phyloP scores from a whole-genome alignment of 306 rosid genomes.

The Quercus berberidifolia region DNA sequence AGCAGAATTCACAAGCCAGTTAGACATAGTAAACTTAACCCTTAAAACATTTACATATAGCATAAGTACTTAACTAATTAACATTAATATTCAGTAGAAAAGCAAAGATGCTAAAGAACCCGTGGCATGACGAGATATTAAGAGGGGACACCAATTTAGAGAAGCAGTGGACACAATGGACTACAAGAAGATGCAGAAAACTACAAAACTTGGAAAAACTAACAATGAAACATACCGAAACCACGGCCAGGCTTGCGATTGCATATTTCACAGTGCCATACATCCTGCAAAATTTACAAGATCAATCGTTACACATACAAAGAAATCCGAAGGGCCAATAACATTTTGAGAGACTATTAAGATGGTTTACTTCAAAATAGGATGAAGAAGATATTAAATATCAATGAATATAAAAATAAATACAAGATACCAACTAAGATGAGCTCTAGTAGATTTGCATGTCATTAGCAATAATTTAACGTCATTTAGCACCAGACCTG shows the following conservation, averaged over 20 bases:
- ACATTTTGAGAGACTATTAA: background rate
- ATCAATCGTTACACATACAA: background rate
- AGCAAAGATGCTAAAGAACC: slow-evolving; percentile 8
- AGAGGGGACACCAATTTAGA: background rate
- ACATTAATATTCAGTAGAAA: background rate
- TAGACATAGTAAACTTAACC: slow-evolving; percentile 2
- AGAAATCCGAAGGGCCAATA: background rate
- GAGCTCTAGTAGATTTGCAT: slow-evolving; percentile 8
- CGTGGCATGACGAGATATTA: background rate
- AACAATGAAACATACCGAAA: slow-evolving; percentile 56
- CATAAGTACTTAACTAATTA: background rate
- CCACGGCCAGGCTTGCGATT: slow-evolving; percentile 98
- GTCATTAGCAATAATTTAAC: slow-evolving; percentile 15
- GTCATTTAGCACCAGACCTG: slow-evolving; percentile 60
- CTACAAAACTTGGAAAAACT: slow-evolving; percentile 3
- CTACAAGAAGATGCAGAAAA: slow-evolving; percentile 3
- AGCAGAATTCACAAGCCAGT: slow-evolving; percentile 18
- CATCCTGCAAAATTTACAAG: slow-evolving; percentile 67
- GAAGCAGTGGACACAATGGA: background rate
- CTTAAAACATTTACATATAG: slow-evolving; percentile 13
- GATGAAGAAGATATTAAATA: background rate
- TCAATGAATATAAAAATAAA: background rate
- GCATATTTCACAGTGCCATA: slow-evolving; percentile 98
- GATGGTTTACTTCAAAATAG: background rate
- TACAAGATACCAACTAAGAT: slow-evolving; percentile 21